phyloP scores from a whole-genome alignment of 2,329 filamentous ascomycete species.

The Leptosphaerulina australis region DNA sequence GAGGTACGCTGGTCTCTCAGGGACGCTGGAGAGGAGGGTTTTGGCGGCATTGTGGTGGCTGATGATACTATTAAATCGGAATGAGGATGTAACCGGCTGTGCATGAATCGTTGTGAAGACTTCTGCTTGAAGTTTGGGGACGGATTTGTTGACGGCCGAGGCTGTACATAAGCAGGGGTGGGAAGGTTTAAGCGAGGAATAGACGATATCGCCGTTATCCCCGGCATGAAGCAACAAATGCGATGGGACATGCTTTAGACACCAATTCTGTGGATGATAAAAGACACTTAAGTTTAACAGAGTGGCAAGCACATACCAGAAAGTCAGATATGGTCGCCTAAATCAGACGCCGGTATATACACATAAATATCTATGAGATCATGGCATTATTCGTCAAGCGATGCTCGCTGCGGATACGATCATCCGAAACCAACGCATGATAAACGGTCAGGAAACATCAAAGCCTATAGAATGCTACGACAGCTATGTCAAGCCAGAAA shows the following conservation, averaged over 20 bases:
- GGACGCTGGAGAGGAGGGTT: slow-evolving; percentile 13
- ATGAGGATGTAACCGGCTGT: too few relatives aligned
- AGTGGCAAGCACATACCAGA: background rate
- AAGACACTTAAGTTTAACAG: too few relatives aligned
- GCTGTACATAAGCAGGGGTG: background rate
- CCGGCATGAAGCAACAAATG: background rate
- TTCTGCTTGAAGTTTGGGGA: too few relatives aligned
- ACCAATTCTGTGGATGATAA: too few relatives aligned
- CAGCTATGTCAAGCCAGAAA: slow-evolving; percentile 1
- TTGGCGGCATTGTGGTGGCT: slow-evolving; percentile 27
- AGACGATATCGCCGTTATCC: background rate
- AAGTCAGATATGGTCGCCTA: too few relatives aligned
- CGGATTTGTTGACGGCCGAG: slow-evolving; percentile 19
- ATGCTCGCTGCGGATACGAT: too few relatives aligned
- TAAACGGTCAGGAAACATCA: background rate
- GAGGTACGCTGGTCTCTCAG: slow-evolving; percentile 6
- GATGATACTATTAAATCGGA: background rate
- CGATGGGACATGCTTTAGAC: background rate
- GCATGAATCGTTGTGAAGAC: background rate
- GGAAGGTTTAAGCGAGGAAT: slow-evolving; percentile 5
- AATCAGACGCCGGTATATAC: slow-evolving; percentile 3
- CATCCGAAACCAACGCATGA: too few relatives aligned
- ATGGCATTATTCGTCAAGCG: background rate
- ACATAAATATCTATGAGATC: slow-evolving; percentile 14
- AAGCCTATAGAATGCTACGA: slow-evolving; percentile 6